Conservation (phyloP, 2,329 filamentous ascomycete species). For the Sporothrix variecibatus region DNA sequence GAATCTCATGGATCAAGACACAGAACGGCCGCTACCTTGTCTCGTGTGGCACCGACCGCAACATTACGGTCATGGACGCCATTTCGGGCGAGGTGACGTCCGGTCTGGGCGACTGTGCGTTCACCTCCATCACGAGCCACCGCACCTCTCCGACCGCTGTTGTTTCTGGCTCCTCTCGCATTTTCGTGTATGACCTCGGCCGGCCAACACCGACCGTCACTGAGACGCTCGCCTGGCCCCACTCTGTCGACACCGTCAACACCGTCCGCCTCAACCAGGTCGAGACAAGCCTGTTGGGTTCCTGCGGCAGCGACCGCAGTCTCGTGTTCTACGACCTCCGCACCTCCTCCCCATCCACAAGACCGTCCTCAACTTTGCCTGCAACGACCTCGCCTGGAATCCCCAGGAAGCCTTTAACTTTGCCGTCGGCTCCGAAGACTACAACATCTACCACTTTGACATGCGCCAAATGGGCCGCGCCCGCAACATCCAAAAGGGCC, state of each 20-base stretch:
- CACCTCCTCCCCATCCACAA: slow-evolving; percentile 82
- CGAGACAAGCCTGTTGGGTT: slow-evolving; percentile 87
- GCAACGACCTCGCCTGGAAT: slow-evolving; percentile 87
- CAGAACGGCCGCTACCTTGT: slow-evolving; percentile 41
- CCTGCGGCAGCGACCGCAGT: slow-evolving; percentile 80
- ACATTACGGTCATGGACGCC: slow-evolving; percentile 89
- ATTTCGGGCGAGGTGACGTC: slow-evolving; percentile 81
- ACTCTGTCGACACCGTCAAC: slow-evolving; percentile 77
- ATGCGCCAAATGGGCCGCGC: slow-evolving; percentile 58
- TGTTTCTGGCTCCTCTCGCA: slow-evolving; percentile 30
- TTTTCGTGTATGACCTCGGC: slow-evolving; percentile 31
- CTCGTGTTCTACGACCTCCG: slow-evolving; percentile 91
- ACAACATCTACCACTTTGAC: slow-evolving; percentile 91
- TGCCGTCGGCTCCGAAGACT: slow-evolving; percentile 89
- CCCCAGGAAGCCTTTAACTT: slow-evolving; percentile 74
- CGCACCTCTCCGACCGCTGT: slow-evolving; percentile 29
- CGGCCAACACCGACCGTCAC: slow-evolving; percentile 27
- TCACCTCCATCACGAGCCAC: slow-evolving; percentile 55
- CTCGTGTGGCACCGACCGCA: slow-evolving; percentile 75
- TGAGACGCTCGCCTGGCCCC: slow-evolving; percentile 41
- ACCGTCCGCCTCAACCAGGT: slow-evolving; percentile 88
- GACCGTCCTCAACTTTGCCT: slow-evolving; percentile 77
- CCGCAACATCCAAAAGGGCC: slow-evolving; percentile 34
- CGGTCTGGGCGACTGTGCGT: slow-evolving; percentile 80
- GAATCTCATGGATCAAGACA: slow-evolving; percentile 75